Evolutionary conservation across 352 stramenopile genomes (phyloP).

Genomic region (Phytopythium boreale): DNA sequence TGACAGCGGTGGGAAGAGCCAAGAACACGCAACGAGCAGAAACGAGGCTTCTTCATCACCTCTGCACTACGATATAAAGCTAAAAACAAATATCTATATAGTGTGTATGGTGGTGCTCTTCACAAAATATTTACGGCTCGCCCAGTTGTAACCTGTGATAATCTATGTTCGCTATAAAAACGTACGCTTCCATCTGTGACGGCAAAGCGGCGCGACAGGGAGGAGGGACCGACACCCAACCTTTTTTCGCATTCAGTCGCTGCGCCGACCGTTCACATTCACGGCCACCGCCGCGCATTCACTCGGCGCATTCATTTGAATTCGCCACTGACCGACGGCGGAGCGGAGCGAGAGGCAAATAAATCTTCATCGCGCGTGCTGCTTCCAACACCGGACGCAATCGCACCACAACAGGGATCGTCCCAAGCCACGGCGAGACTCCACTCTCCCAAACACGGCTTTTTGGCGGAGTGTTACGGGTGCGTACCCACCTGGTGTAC

Average conservation of each 20-base stretch:
- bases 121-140: no score
- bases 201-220: not conserved
- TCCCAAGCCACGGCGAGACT: no score
- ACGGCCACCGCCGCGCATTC: not conserved
- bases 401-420: no score
- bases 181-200: not conserved
- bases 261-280: not conserved
- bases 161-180: not conserved
- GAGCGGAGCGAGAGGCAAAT: no score
- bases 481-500: not conserved
- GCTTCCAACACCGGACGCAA: not conserved
- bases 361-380: no score
- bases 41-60: not conserved
- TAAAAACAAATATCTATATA: not conserved
- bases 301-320: not conserved
- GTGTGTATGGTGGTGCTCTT: no score
- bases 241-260: not conserved
- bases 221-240: not conserved
- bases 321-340: not conserved
- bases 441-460: not conserved
- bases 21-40: conserved; percentile 1
- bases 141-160: no score
- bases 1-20: not conserved
- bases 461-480: not conserved
- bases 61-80: not conserved